Percentiles rank a stretch among this genome's conserved stretches.
Evolutionary conservation across 768 basidiomycete species (phyloP).

Genomic region (Boletus reticuloceps): DNA sequence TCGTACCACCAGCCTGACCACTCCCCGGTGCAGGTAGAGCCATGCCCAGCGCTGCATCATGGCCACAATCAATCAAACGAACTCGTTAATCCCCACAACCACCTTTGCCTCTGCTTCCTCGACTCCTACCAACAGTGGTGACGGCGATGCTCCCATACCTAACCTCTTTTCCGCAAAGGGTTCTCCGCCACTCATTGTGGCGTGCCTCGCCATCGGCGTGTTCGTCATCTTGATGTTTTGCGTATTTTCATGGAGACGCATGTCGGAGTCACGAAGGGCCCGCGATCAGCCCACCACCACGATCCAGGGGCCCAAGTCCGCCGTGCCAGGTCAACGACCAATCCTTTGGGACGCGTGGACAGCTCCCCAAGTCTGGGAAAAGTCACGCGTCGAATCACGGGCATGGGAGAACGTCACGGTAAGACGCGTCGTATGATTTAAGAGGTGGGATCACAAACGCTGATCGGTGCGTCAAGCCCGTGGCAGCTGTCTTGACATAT

Average conservation of each 20-base stretch:
- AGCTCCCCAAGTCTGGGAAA: neutral
- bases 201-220: conserved; percentile 57
- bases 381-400: conserved; percentile 5
- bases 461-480: conserved; percentile 19
- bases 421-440: conserved; percentile 5
- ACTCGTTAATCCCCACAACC: conserved; percentile 3
- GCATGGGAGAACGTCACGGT: conserved; percentile 45
- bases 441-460: neutral
- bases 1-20: conserved; percentile 1
- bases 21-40: neutral
- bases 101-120: neutral
- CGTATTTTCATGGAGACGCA: conserved; percentile 46
- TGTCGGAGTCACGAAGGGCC: conserved; percentile 18
- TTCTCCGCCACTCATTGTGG: conserved; percentile 57
- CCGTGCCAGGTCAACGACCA: conserved; percentile 32
- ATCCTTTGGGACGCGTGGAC: conserved; percentile 46
- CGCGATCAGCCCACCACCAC: conserved; percentile 4
- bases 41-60: conserved; percentile 16
- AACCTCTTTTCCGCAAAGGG: conserved; percentile 31
- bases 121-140: neutral
- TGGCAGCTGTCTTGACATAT: conserved; percentile 19
- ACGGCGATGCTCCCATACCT: neutral
- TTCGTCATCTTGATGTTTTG: conserved; percentile 48
- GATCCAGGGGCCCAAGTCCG: neutral
- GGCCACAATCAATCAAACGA: conserved; percentile 11